phyloP scores from a whole-genome alignment of 495 filamentous ascomycete genomes.

The Xylaria bambusicola region DNA sequence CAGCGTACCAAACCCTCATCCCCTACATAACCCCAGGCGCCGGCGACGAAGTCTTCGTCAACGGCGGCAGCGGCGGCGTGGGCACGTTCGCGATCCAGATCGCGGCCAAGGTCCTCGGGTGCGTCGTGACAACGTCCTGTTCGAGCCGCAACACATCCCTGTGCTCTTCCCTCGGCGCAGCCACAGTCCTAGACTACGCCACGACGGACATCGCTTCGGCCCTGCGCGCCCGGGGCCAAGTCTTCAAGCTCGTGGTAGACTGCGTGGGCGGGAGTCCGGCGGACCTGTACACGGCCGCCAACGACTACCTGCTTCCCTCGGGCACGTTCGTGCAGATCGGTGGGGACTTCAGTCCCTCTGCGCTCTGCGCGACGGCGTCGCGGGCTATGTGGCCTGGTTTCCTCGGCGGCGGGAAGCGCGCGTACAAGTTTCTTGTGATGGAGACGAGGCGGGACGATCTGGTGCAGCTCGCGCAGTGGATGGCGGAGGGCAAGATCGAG shows the following conservation, averaged over 20 bases:
- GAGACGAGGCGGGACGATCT: constrained; percentile 50
- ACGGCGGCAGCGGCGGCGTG: constrained; percentile 57
- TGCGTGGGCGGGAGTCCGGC: constrained; percentile 49
- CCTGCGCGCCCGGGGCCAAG: constrained; percentile 50
- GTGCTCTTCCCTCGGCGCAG: constrained; percentile 61
- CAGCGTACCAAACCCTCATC: constrained; percentile 61
- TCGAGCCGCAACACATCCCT: constrained; percentile 60
- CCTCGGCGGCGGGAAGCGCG: constrained; percentile 66
- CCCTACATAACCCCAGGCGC: constrained; percentile 47
- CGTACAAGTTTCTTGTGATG: constrained; percentile 46
- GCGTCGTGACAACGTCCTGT: constrained; percentile 62
- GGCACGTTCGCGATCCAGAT: constrained; percentile 11
- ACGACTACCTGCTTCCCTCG: constrained; percentile 55
- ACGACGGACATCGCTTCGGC: constrained; percentile 44
- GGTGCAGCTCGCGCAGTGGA: constrained; percentile 57
- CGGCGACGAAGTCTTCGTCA: constrained; percentile 65
- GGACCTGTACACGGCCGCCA: constrained; percentile 56
- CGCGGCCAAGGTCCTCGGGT: constrained; percentile 40
- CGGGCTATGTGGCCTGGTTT: constrained; percentile 52
- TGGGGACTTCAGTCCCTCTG: constrained; percentile 19
- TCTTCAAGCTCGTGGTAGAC: constrained; percentile 63
- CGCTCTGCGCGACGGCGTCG: constrained; percentile 26
- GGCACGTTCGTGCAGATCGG: constrained; percentile 64
- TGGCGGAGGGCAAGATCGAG: constrained; percentile 63
- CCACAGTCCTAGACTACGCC: constrained; percentile 72